Conservation (phyloP, 306 rosid genomes). For the Pterocarpus macrocarpus region DNA sequence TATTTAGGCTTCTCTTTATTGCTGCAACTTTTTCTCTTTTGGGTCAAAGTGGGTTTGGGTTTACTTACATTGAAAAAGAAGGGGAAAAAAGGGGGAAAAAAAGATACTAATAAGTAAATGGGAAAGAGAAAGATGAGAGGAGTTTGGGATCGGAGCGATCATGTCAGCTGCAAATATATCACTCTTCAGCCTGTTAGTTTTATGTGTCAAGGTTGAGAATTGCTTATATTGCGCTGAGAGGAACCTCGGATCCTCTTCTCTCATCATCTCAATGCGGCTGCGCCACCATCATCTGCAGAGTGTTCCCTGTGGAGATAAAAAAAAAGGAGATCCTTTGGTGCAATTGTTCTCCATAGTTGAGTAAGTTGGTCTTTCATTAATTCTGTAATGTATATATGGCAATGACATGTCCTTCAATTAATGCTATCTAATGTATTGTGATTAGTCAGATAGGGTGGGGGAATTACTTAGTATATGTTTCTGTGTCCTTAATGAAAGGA, state of each 20-base stretch:
- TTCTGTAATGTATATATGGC: conserved; percentile 50
- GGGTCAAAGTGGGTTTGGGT: conserved; percentile 42
- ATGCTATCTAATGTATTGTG: conserved; percentile 50
- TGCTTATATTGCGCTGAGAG: conserved; percentile 86
- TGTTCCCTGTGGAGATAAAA: conserved; percentile 30
- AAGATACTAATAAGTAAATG: conserved; percentile 19
- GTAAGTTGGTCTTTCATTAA: conserved; percentile 59
- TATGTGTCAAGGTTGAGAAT: conserved; percentile 73
- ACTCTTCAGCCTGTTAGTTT: conserved; percentile 65
- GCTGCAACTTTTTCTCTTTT: conserved; percentile 27
- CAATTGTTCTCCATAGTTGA: conserved; percentile 46
- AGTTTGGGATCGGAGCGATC: conserved; percentile 98
- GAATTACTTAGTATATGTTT: conserved; percentile 50
- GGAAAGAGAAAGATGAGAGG: conserved; percentile 53
- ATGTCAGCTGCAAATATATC: conserved; percentile 93
- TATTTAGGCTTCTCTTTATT: conserved; percentile 42
- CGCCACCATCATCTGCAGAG: conserved; percentile 6
- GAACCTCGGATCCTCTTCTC: conserved; percentile 98
- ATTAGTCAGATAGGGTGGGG: conserved; percentile 47
- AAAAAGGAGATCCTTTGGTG: conserved; percentile 45
- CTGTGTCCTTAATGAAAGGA: conserved; percentile 42
- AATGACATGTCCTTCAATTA: conserved; percentile 50
- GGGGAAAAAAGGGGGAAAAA: not conserved
- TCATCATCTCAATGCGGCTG: conserved; percentile 46
- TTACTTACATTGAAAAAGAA: conserved; percentile 44